A percentile compares a stretch with the other conserved stretches of the same genome.
phyloP scores from a whole-genome alignment of 495 filamentous ascomycete genomes.

The Rhypophila decipiens region DNA sequence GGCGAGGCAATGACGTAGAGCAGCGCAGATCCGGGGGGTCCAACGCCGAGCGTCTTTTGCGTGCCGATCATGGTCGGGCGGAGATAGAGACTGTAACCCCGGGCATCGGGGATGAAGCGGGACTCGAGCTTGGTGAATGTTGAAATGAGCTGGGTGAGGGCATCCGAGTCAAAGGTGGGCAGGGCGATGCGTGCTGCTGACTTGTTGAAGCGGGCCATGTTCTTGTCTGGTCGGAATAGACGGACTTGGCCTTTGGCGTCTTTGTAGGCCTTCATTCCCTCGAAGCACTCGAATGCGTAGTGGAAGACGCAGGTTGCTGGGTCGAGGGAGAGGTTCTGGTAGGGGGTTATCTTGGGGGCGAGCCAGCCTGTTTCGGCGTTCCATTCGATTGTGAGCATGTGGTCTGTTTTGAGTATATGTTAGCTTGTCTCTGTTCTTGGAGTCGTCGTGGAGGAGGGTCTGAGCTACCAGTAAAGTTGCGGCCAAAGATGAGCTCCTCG shows the following conservation, averaged over 20 bases:
- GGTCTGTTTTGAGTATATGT: conserved; percentile 50
- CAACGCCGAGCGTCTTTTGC: conserved; percentile 85
- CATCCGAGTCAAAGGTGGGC: conserved; percentile 67
- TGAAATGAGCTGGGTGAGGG: conserved; percentile 72
- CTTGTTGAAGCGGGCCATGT: conserved; percentile 90
- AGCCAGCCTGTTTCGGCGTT: conserved; percentile 71
- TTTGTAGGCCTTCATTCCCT: conserved; percentile 98
- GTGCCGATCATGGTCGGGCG: conserved; percentile 97
- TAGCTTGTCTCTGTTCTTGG: background rate
- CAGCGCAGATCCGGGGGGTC: conserved; percentile 82
- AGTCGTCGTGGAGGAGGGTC: background rate
- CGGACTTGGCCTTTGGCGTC: conserved; percentile 66
- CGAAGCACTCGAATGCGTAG: conserved; percentile 95
- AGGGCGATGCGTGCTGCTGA: conserved; percentile 86
- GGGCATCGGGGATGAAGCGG: conserved; percentile 76
- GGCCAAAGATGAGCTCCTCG: conserved; percentile 79
- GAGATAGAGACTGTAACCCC: conserved; percentile 90
- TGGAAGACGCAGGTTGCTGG: conserved; percentile 96
- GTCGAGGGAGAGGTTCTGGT: conserved; percentile 94
- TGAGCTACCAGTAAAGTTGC: conserved; percentile 70
- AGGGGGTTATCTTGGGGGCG: conserved; percentile 73
- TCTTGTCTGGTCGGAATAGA: conserved; percentile 91
- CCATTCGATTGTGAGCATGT: conserved; percentile 97
- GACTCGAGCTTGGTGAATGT: conserved; percentile 73
- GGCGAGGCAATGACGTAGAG: conserved; percentile 93